phyloP scores from a whole-genome alignment of 1,284 basidiomycete species.

The Clitocybe nebularis region DNA sequence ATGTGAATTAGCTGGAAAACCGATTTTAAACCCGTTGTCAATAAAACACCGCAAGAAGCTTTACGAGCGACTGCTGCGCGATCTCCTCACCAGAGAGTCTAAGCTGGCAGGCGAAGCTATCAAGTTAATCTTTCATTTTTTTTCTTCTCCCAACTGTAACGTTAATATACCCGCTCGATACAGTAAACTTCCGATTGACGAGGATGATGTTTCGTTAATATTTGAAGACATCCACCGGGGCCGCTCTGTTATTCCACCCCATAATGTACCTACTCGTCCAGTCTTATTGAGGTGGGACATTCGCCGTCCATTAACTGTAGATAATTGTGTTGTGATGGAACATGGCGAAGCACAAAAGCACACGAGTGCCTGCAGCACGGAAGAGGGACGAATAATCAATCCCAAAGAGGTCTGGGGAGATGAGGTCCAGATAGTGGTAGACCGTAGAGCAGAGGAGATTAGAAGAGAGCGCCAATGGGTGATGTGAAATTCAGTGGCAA shows the following conservation, averaged over 20 bases:
- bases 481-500: conserved; percentile 15
- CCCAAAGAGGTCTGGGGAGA: conserved; percentile 65
- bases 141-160: not conserved
- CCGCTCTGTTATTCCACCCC: conserved; percentile 74
- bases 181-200: conserved; percentile 74
- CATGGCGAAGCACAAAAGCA: conserved; percentile 71
- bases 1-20: conserved; percentile 79
- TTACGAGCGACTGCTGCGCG: conserved; percentile 78
- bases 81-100: conserved; percentile 70
- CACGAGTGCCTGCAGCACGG: conserved; percentile 43
- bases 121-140: conserved; percentile 35
- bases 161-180: not conserved
- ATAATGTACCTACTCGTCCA: conserved; percentile 67
- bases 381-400: conserved; percentile 24
- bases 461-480: conserved; percentile 44
- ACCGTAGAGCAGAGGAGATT: conserved; percentile 48
- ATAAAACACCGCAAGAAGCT: conserved; percentile 83
- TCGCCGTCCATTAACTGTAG: conserved; percentile 52
- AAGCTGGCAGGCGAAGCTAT: conserved; percentile 53
- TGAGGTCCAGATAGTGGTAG: conserved; percentile 53
- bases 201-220: conserved; percentile 77
- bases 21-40: conserved; percentile 76
- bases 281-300: conserved; percentile 81
- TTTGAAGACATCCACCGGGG: conserved; percentile 88
- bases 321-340: conserved; percentile 84